phyloP scores from a whole-genome alignment of 495 filamentous ascomycete species.

The Podospora pseudocomata region DNA sequence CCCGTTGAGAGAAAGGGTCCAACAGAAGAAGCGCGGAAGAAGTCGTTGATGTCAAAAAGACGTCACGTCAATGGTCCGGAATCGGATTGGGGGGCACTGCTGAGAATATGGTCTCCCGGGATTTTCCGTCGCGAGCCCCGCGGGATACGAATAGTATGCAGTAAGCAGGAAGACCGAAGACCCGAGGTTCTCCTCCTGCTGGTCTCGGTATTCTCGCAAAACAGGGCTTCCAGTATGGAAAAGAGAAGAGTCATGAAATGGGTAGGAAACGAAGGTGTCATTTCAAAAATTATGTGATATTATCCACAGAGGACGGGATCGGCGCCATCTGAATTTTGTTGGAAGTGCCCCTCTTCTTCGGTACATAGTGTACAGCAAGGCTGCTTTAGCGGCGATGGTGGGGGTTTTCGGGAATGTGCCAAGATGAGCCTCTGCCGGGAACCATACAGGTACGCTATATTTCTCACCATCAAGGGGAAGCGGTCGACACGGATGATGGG shows the following conservation, averaged over 20 bases:
- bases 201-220: neutral
- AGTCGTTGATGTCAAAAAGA: conserved; percentile 2
- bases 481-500: neutral
- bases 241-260: neutral
- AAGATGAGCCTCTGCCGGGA: neutral
- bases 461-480: neutral
- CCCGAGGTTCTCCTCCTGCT: neutral
- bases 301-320: neutral
- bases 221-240: neutral
- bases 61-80: conserved; percentile 6
- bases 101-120: neutral
- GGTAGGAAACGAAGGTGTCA: neutral
- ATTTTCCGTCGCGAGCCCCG: neutral
- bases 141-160: neutral
- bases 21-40: neutral
- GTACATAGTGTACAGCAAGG: neutral
- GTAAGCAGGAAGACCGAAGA: neutral
- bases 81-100: neutral
- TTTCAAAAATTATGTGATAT: neutral
- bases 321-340: neutral
- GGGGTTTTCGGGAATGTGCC: neutral
- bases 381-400: neutral
- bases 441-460: neutral
- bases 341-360: neutral
- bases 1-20: neutral